Conservation (phyloP, 352 stramenopile genomes). For the Globisporangium recalcitrans region DNA sequence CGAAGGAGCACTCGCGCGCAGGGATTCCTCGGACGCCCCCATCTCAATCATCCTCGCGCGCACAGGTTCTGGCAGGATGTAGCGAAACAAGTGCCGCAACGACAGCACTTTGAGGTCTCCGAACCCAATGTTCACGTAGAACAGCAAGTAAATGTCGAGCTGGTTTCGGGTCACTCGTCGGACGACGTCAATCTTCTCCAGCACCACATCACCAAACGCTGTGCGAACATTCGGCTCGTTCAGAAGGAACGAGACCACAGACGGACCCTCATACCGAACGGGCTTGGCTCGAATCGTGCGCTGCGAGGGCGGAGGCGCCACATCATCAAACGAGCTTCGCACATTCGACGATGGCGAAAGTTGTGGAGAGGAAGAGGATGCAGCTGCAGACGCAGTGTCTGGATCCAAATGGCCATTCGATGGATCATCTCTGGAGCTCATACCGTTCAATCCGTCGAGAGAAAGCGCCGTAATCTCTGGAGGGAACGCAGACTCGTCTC, state of each 20-base stretch:
- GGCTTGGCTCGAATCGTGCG: slow-evolving; percentile 33
- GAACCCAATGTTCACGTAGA: slow-evolving; percentile 59
- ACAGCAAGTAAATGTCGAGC: slow-evolving; percentile 73
- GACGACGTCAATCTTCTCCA: slow-evolving; percentile 84
- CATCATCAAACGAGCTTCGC: slow-evolving; percentile 14
- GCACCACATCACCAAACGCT: slow-evolving; percentile 68
- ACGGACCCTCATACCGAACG: slow-evolving; percentile 62
- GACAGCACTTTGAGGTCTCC: slow-evolving; percentile 54
- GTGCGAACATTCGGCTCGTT: slow-evolving; percentile 60
- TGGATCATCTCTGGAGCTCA: slow-evolving; percentile 10
- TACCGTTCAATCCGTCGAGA: slow-evolving; percentile 20
- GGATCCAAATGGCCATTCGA: neutral
- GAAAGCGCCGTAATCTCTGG: slow-evolving; percentile 24
- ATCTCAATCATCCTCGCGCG: slow-evolving; percentile 62
- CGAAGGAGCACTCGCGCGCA: slow-evolving; percentile 58
- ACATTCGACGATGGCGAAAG: slow-evolving; percentile 1
- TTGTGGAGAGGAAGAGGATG: neutral
- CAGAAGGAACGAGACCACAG: slow-evolving; percentile 61
- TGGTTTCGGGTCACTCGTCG: slow-evolving; percentile 40
- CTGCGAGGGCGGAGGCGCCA: slow-evolving; percentile 2
- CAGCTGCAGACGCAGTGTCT: slow-evolving; percentile 4
- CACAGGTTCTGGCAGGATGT: slow-evolving; percentile 55
- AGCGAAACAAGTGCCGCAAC: slow-evolving; percentile 72
- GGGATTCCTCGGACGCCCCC: slow-evolving; percentile 61
- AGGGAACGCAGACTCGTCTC: slow-evolving; percentile 47